Base-by-base conservation (phyloP, 306 rosid genomes). In the Cucurbita maxima region DNA sequence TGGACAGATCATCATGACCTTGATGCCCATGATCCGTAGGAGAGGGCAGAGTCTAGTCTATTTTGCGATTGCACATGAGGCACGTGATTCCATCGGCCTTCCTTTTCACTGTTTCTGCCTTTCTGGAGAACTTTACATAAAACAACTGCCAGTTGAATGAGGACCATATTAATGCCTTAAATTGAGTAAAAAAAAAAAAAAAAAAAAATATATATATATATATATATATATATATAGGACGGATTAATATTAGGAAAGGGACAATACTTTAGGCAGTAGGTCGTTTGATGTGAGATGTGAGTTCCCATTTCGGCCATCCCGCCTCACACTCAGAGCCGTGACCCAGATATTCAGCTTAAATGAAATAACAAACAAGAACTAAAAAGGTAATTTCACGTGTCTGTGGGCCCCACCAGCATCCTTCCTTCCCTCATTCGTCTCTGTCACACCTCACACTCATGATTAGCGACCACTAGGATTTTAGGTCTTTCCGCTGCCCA, bases 371-470 rank as follows among this genome's bases (percentile, higher is more conserved):
- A 52, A 52, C 9, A 6, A 52, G 0, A 52, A 52, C 8, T 0
- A 22, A 8, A 48, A 63, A 66, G 58, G 73, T 51, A 22, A 43
- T 57, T 81, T 85, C 89, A 85, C 89, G 85, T 85, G 87, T 41
- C 78, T 41, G 15, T 51, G 67, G 85, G 79, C 52, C 82, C 85
- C 41, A 74, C 80, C 77, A 50, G 15, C 15, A 0, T 47, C 15
- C 15, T 12, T 3, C 16, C 13, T 14, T n/a, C 15, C 54, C 54
- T 50, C 54, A 14, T 50, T 50, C 54, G 54, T 50, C 54, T 50
- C 54, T 14, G 4, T 50, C 54, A 50, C 8, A 50, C 8, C 58
- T 3, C 66, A 14, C 44, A 0, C 43, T 34, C 43, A 34, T 25
- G 66, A 34, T 58, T 58, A 11, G n/a, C 40, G 0, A 34, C 66